Evolutionary conservation across 2,329 filamentous ascomycete species (phyloP).

Genomic region (Neofusicoccum sp.): DNA sequence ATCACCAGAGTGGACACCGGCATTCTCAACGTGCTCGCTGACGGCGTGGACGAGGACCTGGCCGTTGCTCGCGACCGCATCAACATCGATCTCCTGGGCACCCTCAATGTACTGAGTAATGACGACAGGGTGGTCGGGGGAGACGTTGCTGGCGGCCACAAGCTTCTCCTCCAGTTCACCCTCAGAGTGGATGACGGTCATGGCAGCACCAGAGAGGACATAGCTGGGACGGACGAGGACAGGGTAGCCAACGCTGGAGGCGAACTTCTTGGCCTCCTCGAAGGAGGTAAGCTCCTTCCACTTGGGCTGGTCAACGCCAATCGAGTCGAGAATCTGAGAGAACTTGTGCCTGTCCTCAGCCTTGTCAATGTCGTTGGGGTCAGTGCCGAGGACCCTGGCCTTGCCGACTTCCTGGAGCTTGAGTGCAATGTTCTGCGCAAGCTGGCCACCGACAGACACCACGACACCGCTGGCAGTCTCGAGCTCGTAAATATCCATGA

Average conservation of each 20-base stretch:
- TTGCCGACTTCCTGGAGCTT: slow-evolving; percentile 87
- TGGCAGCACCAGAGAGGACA: slow-evolving; percentile 94
- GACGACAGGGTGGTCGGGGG: slow-evolving; percentile 94
- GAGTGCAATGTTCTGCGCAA: slow-evolving; percentile 96
- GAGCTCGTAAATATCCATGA: slow-evolving; percentile 98
- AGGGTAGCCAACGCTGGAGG: slow-evolving; percentile 81
- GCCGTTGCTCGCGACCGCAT: slow-evolving; percentile 83
- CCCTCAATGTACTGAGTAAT: slow-evolving; percentile 99
- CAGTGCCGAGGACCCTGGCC: slow-evolving; percentile 86
- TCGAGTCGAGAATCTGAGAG: slow-evolving; percentile 93
- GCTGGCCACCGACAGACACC: slow-evolving; percentile 91
- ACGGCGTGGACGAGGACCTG: slow-evolving; percentile 88
- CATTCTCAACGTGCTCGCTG: slow-evolving; percentile 93
- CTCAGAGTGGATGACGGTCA: slow-evolving; percentile 91
- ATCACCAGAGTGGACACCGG: slow-evolving; percentile 96
- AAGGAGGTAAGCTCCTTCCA: slow-evolving; percentile 97
- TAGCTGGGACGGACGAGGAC: slow-evolving; percentile 94
- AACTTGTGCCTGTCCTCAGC: slow-evolving; percentile 98
- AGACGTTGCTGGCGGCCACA: slow-evolving; percentile 82
- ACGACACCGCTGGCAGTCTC: slow-evolving; percentile 83
- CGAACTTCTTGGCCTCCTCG: slow-evolving; percentile 82
- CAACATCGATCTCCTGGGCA: slow-evolving; percentile 93
- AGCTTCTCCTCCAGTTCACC: slow-evolving; percentile 94
- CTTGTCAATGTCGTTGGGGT: slow-evolving; percentile 94
- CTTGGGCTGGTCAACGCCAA: slow-evolving; percentile 92